Evolutionary conservation across 1,284 basidiomycete genomes (phyloP), one percentile per base, ranked within the genome.

Genomic region (Porodaedalea pini): DNA sequence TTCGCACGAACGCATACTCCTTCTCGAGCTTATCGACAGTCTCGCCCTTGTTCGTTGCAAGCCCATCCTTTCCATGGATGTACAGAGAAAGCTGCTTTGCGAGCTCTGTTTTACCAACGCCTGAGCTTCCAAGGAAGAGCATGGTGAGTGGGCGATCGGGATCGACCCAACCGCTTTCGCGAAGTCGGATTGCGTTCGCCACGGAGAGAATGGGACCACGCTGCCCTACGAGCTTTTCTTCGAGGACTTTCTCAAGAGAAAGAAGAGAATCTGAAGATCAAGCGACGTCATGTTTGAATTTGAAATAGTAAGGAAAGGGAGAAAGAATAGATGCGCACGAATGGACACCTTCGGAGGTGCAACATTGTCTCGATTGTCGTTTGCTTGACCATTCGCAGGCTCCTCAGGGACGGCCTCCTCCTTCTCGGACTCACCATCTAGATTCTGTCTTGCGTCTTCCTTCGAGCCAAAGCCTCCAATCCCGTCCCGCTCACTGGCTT

Each of bases 91-190:
- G 19, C 34, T 58, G 57, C 34, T 58, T 58, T 8, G 57, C 57
- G n/a, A 58, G 43, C 36, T 58, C 57, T 13, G 57, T 58, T 25
- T 58, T 58, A 5, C 57, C 57, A n/a, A 58, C 57, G 27, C 57
- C 57, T 4, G 57, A 58, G 57, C 57, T 58, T 10, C 57, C 57
- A 25, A 58, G 51, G 43, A 58, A 58, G 51, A 58, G 57, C 50
- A 58, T 52, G 8, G 52, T 51, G 34, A 58, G 57, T 8, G 57
- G 57, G 23, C 57, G 40, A 41, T 58, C 57, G 15, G 57, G 57
- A 31, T 54, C 57, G 13, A 58, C 51, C 57, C 57, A 58, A 2
- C 43, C 43, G 32, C 52, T 48, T 40, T 58, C 51, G 13, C 57
- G 57, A 6, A 58, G 43, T 34, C 57, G 51, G n/a, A 58, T 54